Evolutionary conservation across 352 stramenopile genomes (phyloP), one percentile per base, ranked within the genome.

Genomic region (Lagenidium giganteum): DNA sequence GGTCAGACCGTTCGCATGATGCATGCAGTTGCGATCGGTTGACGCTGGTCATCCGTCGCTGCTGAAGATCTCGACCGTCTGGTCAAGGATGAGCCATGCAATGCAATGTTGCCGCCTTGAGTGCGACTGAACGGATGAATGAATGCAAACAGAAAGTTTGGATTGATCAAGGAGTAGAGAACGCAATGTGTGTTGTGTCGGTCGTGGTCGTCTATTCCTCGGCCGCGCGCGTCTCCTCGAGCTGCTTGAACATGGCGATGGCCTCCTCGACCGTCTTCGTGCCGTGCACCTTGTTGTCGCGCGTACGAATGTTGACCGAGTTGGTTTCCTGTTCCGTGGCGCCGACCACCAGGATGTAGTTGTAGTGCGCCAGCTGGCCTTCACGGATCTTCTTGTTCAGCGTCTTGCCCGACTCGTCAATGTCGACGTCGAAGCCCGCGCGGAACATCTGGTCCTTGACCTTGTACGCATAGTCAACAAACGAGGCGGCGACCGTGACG

Each of bases 381-480:
- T 98, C 94, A 27, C 93, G 83, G 21, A 99, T 95, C 74, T 98
- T 98, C 82, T 99, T 99, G 64, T 98, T 97, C 40, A 99, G 83
- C 16, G 94, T 98, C 56, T 97, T 93, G 59, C 86, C 95, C 20
- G 86, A 93, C 29, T 94, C 65, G 59, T 99, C 96, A 21, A 98
- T 88, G 53, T 99, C 95, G 26, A 95, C 95, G 53, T 98, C 96
- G 49, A 99, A 98, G 17, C 94, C 89, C 25, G 89, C 92, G 25
- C 77, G 70, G 70, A 98, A 95, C 29, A 99, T 61, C 35, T 74
- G 30, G 43, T 96, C 64, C 57, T 87, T 86, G 14, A 99, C 86
- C 36, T 91, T 56, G 51, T 96, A 78, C n/a, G 89, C 95, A 62
- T 98, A 99, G 27, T 98, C 91, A 46, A 95, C 85, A 58, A 95